phyloP scores from a whole-genome alignment of 768 basidiomycete species.

The Trametes maxima region DNA sequence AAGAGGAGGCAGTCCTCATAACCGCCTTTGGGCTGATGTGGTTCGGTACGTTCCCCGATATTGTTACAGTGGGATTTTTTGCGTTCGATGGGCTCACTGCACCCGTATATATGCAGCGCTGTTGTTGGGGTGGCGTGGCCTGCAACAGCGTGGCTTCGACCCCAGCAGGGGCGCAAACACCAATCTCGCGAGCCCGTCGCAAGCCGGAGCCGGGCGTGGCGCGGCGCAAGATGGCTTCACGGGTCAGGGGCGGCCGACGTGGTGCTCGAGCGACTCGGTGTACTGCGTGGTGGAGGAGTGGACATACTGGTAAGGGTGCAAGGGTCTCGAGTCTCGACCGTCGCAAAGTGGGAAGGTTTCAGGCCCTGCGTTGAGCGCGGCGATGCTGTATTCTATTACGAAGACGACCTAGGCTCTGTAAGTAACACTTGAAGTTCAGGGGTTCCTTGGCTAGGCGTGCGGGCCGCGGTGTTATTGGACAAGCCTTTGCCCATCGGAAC shows the following conservation, averaged over 20 bases:
- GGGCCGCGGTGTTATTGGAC: neutral
- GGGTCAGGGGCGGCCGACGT: constrained; percentile 43
- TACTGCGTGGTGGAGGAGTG: constrained; percentile 78
- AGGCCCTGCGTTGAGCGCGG: neutral
- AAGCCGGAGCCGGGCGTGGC: constrained; percentile 18
- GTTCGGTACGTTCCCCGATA: constrained; percentile 55
- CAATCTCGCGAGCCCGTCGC: constrained; percentile 23
- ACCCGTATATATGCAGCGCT: constrained; percentile 36
- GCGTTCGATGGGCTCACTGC: too few relatives aligned
- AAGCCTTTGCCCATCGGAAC: neutral
- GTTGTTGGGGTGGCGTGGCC: constrained; percentile 46
- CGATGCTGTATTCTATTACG: neutral
- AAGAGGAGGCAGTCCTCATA: constrained; percentile 76
- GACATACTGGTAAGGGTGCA: constrained; percentile 44
- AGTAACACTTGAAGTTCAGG: neutral
- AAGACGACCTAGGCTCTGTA: neutral
- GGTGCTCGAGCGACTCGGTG: constrained; percentile 59
- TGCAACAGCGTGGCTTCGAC: constrained; percentile 30
- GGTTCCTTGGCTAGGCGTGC: neutral
- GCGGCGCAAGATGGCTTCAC: constrained; percentile 26
- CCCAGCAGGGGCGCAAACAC: constrained; percentile 19
- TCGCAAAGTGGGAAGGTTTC: neutral
- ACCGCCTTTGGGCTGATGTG: constrained; percentile 73
- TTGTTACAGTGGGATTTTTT: too few relatives aligned
- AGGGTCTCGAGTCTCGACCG: neutral